A percentile compares a stretch with the other conserved stretches of the same genome.
Evolutionary conservation across 257 asterid genomes (phyloP).

Genomic region (Nicotiana noctiflora): DNA sequence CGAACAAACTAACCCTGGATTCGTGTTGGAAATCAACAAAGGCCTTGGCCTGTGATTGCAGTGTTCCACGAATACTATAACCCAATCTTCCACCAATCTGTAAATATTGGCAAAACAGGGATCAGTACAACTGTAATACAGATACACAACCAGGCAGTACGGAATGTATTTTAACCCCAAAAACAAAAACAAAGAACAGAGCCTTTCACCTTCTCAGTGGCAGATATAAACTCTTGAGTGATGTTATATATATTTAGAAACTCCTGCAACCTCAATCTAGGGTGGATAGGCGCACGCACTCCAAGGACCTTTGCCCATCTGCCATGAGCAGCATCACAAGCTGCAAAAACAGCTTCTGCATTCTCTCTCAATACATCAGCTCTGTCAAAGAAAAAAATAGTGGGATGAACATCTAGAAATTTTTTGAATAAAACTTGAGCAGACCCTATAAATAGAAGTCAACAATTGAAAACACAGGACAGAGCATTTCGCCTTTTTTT

Average conservation of each 20-base stretch:
- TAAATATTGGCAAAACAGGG: conserved; percentile 32
- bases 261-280: conserved; percentile 76
- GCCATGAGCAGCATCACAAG: conserved; percentile 99
- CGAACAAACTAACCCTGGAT: conserved; percentile 67
- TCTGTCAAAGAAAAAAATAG: conserved; percentile 35
- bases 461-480: conserved; percentile 13
- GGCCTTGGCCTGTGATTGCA: conserved; percentile 93
- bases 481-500: conserved; percentile 7
- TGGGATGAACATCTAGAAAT: conserved; percentile 10
- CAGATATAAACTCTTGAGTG: conserved; percentile 81
- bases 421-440: not conserved
- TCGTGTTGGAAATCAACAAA: conserved; percentile 92
- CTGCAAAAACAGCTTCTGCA: conserved; percentile 94
- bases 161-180: not conserved
- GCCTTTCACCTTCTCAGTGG: conserved; percentile 74
- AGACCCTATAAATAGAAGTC: not conserved
- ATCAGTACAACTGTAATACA: conserved; percentile 27
- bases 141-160: not conserved
- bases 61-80: conserved; percentile 90
- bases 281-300: conserved; percentile 87
- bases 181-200: not conserved
- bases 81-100: conserved; percentile 99
- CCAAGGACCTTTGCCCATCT: conserved; percentile 99
- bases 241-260: conserved; percentile 74
- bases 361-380: conserved; percentile 93